These are phyloP conservation scores for Phaseolus lunatus DNA, from an alignment of 306 rosid species.

Conservation along the genomic window DNA sequence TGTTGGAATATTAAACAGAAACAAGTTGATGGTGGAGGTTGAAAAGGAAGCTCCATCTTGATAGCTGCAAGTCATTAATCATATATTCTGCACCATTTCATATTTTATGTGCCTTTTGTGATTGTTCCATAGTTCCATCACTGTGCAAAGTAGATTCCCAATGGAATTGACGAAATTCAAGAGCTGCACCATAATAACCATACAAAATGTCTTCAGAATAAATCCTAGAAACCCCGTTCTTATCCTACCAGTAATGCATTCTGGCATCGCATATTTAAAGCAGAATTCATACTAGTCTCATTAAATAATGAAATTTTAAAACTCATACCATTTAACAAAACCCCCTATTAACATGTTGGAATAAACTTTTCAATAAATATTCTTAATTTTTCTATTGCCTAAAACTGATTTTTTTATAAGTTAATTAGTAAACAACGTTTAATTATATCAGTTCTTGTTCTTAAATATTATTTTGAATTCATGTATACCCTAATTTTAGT, in stretches of 20 bases:
- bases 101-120: not conserved
- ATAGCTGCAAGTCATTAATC: not conserved
- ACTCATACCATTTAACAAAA: not conserved
- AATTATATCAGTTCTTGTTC: too few relatives aligned
- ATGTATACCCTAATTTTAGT: too few relatives aligned
- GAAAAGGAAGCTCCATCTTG: slow-evolving; percentile 1
- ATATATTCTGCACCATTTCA: not conserved
- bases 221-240: not conserved
- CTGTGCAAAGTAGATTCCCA: slow-evolving; percentile 46
- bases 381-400: too few relatives aligned
- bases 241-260: not conserved
- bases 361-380: too few relatives aligned
- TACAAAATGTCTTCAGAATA: not conserved
- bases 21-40: not conserved
- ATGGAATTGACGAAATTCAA: not conserved
- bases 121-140: slow-evolving; percentile 6
- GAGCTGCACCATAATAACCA: slow-evolving; percentile 13
- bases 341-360: not conserved
- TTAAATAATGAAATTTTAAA: too few relatives aligned
- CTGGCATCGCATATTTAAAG: not conserved
- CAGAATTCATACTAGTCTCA: not conserved
- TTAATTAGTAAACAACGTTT: too few relatives aligned
- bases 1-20: not conserved
- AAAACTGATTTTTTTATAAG: too few relatives aligned
- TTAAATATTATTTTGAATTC: too few relatives aligned